phyloP scores from a whole-genome alignment of 768 basidiomycete species.

The Amanita rimosa region DNA sequence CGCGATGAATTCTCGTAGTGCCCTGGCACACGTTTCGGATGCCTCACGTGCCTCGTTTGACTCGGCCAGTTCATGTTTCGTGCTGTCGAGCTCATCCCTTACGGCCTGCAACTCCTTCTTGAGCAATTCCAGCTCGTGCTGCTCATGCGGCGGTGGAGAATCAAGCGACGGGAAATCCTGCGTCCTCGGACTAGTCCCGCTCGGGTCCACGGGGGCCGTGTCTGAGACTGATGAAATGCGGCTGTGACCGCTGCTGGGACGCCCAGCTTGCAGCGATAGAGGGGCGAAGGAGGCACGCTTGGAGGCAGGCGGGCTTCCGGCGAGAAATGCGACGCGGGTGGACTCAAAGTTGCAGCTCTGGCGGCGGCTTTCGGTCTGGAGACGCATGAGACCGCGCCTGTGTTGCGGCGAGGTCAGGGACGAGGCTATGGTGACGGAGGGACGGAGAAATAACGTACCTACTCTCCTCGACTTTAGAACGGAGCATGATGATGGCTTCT shows the following conservation, averaged over 20 bases:
- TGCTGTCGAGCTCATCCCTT: conserved; percentile 50
- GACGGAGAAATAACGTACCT: conserved; percentile 33
- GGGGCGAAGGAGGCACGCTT: conserved; percentile 74
- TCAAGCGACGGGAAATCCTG: conserved; percentile 17
- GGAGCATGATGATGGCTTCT: conserved; percentile 62
- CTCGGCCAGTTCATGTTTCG: conserved; percentile 61
- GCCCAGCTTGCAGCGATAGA: conserved; percentile 34
- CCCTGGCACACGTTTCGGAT: conserved; percentile 74
- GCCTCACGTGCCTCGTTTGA: conserved; percentile 79
- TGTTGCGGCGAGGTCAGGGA: background rate
- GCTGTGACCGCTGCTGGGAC: conserved; percentile 41
- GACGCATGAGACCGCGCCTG: conserved; percentile 78
- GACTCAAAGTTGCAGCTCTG: conserved; percentile 32
- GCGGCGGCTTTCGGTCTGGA: conserved; percentile 68
- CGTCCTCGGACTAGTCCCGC: conserved; percentile 22
- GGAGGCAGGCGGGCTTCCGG: conserved; percentile 36
- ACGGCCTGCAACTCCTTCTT: conserved; percentile 46
- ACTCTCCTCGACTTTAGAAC: conserved; percentile 83
- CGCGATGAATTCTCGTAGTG: conserved; percentile 73
- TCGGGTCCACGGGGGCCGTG: conserved; percentile 26
- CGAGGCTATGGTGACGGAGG: background rate
- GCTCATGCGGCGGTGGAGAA: conserved; percentile 20
- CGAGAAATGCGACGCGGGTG: conserved; percentile 34
- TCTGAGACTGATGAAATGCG: conserved; percentile 72
- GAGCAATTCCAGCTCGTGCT: conserved; percentile 41